Base-by-base conservation (phyloP, 2,329 filamentous ascomycete genomes). In the Cephalotrichum gorgonifer region DNA sequence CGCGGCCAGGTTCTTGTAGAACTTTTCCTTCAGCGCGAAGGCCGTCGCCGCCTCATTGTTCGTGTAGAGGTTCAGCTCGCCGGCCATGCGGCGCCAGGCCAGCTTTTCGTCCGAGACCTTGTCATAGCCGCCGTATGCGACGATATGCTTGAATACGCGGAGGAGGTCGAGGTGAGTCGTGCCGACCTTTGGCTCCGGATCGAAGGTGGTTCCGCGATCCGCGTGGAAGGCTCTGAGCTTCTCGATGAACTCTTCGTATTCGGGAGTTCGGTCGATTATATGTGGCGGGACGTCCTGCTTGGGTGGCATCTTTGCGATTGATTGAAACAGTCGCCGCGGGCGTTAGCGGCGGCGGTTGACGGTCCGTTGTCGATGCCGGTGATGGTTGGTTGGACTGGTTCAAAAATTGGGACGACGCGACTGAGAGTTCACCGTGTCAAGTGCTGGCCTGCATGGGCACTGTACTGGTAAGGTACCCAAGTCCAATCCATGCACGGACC, bases 1-100 rank as follows among this genome's bases (percentile, higher is more conserved):
- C 2, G 89, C 88, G 12, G 85, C 85, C 42, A 95, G 76, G 58
- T 91, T 88, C 64, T 88, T 90, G 72, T 94, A 94, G 69, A 93
- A 95, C 54, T 86, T 82, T 50, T 86, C 85, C 69, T 95, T 95
- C 50, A 95, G 72, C 51, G 85, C 78, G 67, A 94, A 95, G 14
- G 88, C 88, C 51, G 88, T 81, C n/a, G 88, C 87, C 6, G 88
- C 76, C 54, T 87, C 81, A 60, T 91, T 89, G 58, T 78, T 75
- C 50, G 81, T 82, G 60, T 81, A 81, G 54, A 90, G 78, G 45
- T 86, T 80, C 50, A 95, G 83, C 57, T 89, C 83, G 48, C 82
- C 75, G 12, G 85, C 86, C 58, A 95, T 76, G 57, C 81, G 81
- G 54, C 88, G 79, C 89, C 89, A 95, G 47, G 86, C 85, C 54